Conservation (phyloP, 2,329 filamentous ascomycete genomes). For the Zarea fungicola region DNA sequence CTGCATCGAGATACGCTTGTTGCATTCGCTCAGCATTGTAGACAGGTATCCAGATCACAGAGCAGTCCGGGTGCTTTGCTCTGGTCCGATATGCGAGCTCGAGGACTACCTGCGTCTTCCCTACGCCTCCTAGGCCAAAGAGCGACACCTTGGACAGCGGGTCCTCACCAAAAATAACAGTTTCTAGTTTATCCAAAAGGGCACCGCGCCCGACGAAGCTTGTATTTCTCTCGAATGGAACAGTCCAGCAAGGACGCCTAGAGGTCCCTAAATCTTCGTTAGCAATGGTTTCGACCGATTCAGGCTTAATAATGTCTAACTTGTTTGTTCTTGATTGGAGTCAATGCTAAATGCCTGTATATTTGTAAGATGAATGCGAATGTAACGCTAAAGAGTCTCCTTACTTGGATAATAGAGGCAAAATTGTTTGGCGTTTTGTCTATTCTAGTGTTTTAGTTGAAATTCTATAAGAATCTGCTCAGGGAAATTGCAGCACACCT, state of each 20-base stretch:
- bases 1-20: conserved; percentile 5
- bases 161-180: background rate
- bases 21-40: conserved; percentile 6
- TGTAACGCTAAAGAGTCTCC: background rate
- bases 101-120: conserved; percentile 11
- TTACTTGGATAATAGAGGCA: background rate
- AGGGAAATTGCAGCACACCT: background rate
- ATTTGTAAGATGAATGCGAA: too few species aligned
- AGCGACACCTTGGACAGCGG: background rate
- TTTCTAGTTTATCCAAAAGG: background rate
- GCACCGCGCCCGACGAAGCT: background rate
- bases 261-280: too few species aligned
- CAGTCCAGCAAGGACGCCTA: conserved; percentile 4
- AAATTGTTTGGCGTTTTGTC: background rate
- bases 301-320: too few species aligned
- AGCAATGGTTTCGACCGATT: too few species aligned
- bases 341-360: too few species aligned
- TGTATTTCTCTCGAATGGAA: background rate
- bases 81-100: conserved; percentile 5
- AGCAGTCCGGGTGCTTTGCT: conserved; percentile 1
- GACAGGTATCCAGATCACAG: conserved; percentile 12
- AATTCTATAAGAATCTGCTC: background rate
- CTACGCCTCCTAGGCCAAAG: conserved; percentile 9
- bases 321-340: too few species aligned
- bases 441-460: background rate